Base-by-base conservation (phyloP, 805 yeast species). In the Kuraishia borneana region DNA sequence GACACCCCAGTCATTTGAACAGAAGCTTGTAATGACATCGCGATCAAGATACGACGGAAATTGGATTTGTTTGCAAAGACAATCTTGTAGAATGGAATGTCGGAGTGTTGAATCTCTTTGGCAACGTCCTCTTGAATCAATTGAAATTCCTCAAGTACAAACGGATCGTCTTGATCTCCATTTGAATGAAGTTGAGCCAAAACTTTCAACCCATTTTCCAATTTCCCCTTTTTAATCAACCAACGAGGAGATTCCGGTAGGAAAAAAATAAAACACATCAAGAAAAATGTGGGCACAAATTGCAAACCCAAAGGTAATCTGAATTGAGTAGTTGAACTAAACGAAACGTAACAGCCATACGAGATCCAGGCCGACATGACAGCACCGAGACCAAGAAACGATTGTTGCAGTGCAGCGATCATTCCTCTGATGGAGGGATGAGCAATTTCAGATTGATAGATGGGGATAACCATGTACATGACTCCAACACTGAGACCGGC, bases 401-500 rank as follows among this genome's bases (percentile, higher is more conserved):
- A 84, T 54, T 83, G 94, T 53, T 82, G 83, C 1, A 83, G 71
- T 35, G 80, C 81, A 37, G 81, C 83, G 50, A 82, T 73, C 2
- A 88, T 76, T 43, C 94, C 92, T 64, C 94, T 68, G 30, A 80
- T 73, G 68, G 77, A 73, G 6, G 28, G 28, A 16, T 25, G 28
- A 6, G 28, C 28, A 12, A 25, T 25, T 16, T 78, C 80, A 12
- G 83, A 76, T 53, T 76, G 77, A 48, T 77, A 78, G 52, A 80
- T 58, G 23, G 89, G 89, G 14, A 76, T 80, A 38, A 76, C 63
- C 36, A 80, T 83, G 20, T 83, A 70, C 32, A 78, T 58, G 35
- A 71, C 68, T 36, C 89, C 89, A 33, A 80, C 82, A 23, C 78
- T 76, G 3, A 76, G 39, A 23, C 92, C 89, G 28, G 78, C 70